Percentiles rank a stretch among this genome's conserved stretches.
These are phyloP conservation scores for Yueomyces sinensis DNA, from an alignment of 805 yeast genomes.

Conservation along the genomic window DNA sequence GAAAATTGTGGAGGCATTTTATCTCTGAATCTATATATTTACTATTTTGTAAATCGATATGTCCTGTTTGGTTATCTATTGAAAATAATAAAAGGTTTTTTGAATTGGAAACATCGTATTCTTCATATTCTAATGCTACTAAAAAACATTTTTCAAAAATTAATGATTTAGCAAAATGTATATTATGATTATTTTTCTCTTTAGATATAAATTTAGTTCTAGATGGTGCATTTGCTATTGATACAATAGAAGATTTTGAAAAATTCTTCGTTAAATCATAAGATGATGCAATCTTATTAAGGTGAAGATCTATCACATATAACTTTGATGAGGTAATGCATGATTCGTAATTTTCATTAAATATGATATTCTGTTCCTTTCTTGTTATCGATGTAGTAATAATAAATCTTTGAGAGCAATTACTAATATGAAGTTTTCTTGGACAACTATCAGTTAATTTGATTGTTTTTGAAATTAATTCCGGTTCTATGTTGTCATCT, in stretches of 20 bases:
- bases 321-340: background rate
- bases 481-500: too few relatives aligned
- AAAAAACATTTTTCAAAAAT: conserved; percentile 26
- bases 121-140: conserved; percentile 23
- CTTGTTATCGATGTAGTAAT: background rate
- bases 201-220: background rate
- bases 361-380: too few relatives aligned
- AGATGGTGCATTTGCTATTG: conserved; percentile 9
- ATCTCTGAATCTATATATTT: conserved; percentile 10
- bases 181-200: conserved; percentile 2
- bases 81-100: conserved; percentile 24
- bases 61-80: conserved; percentile 24
- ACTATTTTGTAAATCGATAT: conserved; percentile 16
- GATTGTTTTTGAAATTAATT: background rate
- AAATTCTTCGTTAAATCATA: conserved; percentile 7
- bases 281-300: conserved; percentile 1
- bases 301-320: background rate
- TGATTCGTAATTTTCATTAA: too few relatives aligned
- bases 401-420: background rate
- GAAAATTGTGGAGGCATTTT: conserved; percentile 16
- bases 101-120: conserved; percentile 17
- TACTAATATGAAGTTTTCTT: too few relatives aligned
- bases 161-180: conserved; percentile 22
- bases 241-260: conserved; percentile 13
- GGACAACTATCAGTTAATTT: background rate